phyloP scores from a whole-genome alignment of 2,329 filamentous ascomycete genomes.

The Atkinsonella texensis region DNA sequence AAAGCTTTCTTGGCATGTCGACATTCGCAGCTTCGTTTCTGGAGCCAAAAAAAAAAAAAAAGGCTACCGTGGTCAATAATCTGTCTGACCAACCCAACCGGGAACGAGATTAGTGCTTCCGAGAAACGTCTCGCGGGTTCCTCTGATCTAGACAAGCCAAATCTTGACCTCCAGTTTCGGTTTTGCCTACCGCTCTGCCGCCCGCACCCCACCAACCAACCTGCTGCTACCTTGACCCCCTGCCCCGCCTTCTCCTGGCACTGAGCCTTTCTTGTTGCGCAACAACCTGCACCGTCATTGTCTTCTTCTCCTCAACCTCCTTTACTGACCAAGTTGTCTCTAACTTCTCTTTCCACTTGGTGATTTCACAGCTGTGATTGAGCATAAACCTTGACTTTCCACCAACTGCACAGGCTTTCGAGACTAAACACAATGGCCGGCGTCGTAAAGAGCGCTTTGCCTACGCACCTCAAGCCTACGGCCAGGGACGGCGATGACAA shows the following conservation, averaged over 20 bases:
- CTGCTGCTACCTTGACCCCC: neutral
- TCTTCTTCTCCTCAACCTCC: neutral
- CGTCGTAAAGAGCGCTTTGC: conserved; percentile 62
- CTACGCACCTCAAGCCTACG: conserved; percentile 67
- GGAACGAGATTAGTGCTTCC: neutral
- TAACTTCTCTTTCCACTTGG: neutral
- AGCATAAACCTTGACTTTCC: neutral
- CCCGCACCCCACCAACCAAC: neutral
- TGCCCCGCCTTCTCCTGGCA: conserved; percentile 4
- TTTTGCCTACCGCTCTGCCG: neutral
- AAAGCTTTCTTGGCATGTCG: neutral
- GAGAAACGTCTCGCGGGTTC: neutral
- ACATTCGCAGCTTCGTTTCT: neutral
- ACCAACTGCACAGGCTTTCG: neutral
- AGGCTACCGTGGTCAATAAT: neutral
- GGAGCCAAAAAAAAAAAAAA: neutral
- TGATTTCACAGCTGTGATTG: neutral
- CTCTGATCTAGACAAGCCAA: neutral
- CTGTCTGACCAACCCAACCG: neutral
- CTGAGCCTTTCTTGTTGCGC: conserved; percentile 1
- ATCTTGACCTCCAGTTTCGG: neutral
- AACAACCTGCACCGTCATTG: neutral
- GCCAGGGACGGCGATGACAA: conserved; percentile 30
- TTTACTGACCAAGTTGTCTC: neutral
- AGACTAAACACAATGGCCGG: conserved; percentile 48